phyloP scores from a whole-genome alignment of 805 yeast species.

The Saccharomyces kudriavzevii region DNA sequence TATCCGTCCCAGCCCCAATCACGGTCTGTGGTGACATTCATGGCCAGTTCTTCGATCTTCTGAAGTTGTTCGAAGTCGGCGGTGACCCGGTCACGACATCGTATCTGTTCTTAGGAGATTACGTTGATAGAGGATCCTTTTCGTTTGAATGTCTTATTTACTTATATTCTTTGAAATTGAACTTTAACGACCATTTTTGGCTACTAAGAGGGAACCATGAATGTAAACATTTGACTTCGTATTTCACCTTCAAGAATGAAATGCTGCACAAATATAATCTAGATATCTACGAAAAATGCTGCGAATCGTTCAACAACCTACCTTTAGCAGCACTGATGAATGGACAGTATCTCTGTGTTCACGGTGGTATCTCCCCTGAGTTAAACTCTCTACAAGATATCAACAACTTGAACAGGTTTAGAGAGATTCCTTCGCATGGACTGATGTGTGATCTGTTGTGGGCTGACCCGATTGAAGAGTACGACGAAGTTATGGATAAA shows the following conservation, averaged over 20 bases:
- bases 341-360: conserved; percentile 89
- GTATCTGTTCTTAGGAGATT: conserved; percentile 84
- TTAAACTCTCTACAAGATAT: conserved; percentile 63
- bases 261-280: conserved; percentile 75
- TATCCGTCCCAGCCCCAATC: conserved; percentile 82
- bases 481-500: conserved; percentile 53
- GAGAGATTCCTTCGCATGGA: conserved; percentile 90
- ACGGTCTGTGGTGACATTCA: conserved; percentile 97
- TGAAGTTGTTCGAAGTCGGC: conserved; percentile 88
- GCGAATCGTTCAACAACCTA: conserved; percentile 72
- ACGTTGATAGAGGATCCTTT: conserved; percentile 89
- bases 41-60: conserved; percentile 85
- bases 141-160: conserved; percentile 76
- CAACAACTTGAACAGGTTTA: conserved; percentile 62
- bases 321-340: conserved; percentile 93
- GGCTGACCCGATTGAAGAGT: conserved; percentile 93
- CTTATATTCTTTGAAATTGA: conserved; percentile 70
- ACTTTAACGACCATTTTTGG: conserved; percentile 65
- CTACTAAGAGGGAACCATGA: conserved; percentile 92
- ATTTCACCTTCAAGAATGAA: conserved; percentile 87
- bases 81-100: conserved; percentile 75
- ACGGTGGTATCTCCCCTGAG: conserved; percentile 92
- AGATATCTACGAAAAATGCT: conserved; percentile 60
- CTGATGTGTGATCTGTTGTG: conserved; percentile 90
- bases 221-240: conserved; percentile 84